Evolutionary conservation across 441 rosid genomes (phyloP).

Genomic region (Theobroma grandiflorum): DNA sequence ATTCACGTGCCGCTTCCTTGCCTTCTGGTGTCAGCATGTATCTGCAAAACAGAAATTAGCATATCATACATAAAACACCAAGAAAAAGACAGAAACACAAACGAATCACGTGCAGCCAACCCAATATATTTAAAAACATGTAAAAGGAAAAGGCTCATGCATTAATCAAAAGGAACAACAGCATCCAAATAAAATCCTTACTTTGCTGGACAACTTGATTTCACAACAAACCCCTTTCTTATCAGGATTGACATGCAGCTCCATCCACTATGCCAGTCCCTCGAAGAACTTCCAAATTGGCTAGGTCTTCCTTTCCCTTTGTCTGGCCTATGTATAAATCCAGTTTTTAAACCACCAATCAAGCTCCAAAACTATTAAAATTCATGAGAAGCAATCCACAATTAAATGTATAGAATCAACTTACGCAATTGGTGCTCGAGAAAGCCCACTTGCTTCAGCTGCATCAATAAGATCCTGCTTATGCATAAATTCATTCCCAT

Average conservation of each 20-base stretch:
- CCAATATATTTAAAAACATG: not conserved
- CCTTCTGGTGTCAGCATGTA: conserved; percentile 93
- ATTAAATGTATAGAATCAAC: conserved; percentile 30
- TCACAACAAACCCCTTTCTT: conserved; percentile 84
- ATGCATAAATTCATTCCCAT: conserved; percentile 77
- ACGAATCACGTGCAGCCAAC: not conserved
- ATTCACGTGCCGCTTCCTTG: conserved; percentile 72
- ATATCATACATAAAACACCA: conserved; percentile 9
- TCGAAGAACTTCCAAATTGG: conserved; percentile 75
- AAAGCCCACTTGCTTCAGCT: conserved; percentile 93
- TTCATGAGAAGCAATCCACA: conserved; percentile 13
- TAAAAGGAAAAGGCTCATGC: not conserved
- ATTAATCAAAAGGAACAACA: not conserved
- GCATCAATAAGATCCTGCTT: conserved; percentile 93
- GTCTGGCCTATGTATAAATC: conserved; percentile 63
- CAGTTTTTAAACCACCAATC: conserved; percentile 21
- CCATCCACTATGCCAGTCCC: conserved; percentile 96
- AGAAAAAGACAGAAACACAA: conserved; percentile 5
- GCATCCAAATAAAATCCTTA: conserved; percentile 36
- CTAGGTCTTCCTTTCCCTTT: conserved; percentile 77
- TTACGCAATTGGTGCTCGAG: conserved; percentile 72
- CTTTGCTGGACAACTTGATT: conserved; percentile 98
- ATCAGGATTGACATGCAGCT: conserved; percentile 88
- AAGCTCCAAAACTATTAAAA: conserved; percentile 10
- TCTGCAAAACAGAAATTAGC: conserved; percentile 44